Evolutionary conservation across 352 stramenopile genomes (phyloP).

Genomic region (Phytophthora uliginosa): DNA sequence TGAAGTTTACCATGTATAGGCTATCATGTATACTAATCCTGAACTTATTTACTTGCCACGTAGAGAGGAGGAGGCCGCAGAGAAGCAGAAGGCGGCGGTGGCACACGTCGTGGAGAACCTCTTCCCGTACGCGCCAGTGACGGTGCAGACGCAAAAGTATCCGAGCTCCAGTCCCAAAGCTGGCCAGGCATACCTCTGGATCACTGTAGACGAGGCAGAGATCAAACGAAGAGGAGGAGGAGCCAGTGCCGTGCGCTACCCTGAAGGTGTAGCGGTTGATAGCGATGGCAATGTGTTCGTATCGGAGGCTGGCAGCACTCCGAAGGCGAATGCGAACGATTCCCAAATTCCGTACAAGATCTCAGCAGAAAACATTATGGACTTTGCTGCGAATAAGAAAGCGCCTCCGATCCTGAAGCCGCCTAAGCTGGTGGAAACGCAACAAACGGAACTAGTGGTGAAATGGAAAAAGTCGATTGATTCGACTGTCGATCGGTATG

Average conservation of each 20-base stretch:
- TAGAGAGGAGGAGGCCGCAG: constrained; percentile 57
- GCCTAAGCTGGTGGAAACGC: constrained; percentile 56
- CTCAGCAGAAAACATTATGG: constrained; percentile 70
- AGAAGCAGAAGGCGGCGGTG: constrained; percentile 65
- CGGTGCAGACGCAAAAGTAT: constrained; percentile 81
- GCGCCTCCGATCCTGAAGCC: constrained; percentile 45
- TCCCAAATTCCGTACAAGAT: constrained; percentile 56
- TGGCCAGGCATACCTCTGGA: constrained; percentile 80
- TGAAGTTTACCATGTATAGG: background rate
- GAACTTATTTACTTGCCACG: background rate
- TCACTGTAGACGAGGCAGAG: constrained; percentile 73
- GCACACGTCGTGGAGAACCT: constrained; percentile 82
- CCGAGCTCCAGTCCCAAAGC: constrained; percentile 62
- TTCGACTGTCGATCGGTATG: constrained; percentile 79
- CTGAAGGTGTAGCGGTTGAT: constrained; percentile 76
- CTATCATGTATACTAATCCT: background rate
- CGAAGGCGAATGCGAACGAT: constrained; percentile 25
- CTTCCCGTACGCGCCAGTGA: constrained; percentile 81
- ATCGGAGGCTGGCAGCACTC: constrained; percentile 44
- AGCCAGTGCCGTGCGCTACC: constrained; percentile 65
- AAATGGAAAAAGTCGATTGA: constrained; percentile 71
- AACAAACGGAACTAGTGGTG: constrained; percentile 60
- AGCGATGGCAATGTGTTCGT: constrained; percentile 80
- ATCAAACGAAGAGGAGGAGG: constrained; percentile 63
- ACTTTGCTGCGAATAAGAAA: constrained; percentile 54